Evolutionary conservation across 2,329 filamentous ascomycete genomes (phyloP).

Genomic region (Aspergillus sp.): DNA sequence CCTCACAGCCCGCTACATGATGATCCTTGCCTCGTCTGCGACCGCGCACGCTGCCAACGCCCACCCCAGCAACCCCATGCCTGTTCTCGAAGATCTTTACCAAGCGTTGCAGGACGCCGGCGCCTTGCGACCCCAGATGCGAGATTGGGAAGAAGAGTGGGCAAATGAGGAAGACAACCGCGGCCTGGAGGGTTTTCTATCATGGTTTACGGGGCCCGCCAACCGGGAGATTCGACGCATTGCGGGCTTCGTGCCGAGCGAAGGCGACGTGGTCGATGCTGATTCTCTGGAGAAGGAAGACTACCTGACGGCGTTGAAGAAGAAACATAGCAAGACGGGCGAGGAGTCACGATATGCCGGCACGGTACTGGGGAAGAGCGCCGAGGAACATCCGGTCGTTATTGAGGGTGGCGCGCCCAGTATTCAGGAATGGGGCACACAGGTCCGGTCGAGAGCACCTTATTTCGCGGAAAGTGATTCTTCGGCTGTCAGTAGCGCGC

Average conservation of each 20-base stretch:
- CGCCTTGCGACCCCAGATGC: conserved; percentile 67
- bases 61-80: conserved; percentile 61
- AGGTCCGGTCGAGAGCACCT: conserved; percentile 33
- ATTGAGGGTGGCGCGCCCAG: conserved; percentile 76
- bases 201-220: conserved; percentile 72
- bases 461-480: conserved; percentile 33
- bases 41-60: conserved; percentile 70
- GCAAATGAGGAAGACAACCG: conserved; percentile 71
- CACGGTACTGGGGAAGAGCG: conserved; percentile 73
- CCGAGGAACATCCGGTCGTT: conserved; percentile 68
- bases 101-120: conserved; percentile 82
- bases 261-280: conserved; percentile 51
- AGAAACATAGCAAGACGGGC: conserved; percentile 85
- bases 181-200: conserved; percentile 74
- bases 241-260: conserved; percentile 66
- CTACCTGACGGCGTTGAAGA: conserved; percentile 76
- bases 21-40: conserved; percentile 70
- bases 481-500: conserved; percentile 41
- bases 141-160: conserved; percentile 68
- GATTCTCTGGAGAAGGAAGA: conserved; percentile 63
- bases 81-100: conserved; percentile 74
- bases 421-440: conserved; percentile 63
- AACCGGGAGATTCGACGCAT: conserved; percentile 81
- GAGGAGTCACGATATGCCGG: conserved; percentile 84
- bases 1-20: conserved; percentile 77